Percentiles rank a stretch among this genome's conserved stretches.
phyloP scores from a whole-genome alignment of 441 rosid genomes.

The Arabidopsis lyrata region DNA sequence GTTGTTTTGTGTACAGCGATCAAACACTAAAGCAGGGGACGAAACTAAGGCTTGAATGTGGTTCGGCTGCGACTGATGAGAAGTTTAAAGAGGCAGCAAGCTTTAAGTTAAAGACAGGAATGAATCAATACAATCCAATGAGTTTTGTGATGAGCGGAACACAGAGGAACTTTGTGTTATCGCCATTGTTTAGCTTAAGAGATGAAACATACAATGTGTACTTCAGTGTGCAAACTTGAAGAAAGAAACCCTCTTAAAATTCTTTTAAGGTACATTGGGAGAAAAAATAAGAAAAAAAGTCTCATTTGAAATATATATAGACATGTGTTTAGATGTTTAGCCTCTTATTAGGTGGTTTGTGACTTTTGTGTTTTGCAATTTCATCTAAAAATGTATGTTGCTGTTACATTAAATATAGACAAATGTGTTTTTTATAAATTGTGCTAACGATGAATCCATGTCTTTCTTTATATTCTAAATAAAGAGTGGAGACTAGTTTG shows the following conservation, averaged over 20 bases:
- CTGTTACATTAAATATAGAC: slow-evolving; percentile 27
- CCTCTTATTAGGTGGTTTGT: slow-evolving; percentile 31
- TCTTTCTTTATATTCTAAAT: no score
- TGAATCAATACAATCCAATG: slow-evolving; percentile 65
- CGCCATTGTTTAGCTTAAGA: slow-evolving; percentile 68
- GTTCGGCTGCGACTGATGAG: slow-evolving; percentile 41
- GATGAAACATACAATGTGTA: slow-evolving; percentile 84
- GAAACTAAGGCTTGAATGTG: slow-evolving; percentile 60
- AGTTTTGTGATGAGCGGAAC: slow-evolving; percentile 76
- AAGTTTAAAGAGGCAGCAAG: slow-evolving; percentile 62
- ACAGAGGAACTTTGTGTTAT: slow-evolving; percentile 63
- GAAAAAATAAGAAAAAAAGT: slow-evolving; percentile 6
- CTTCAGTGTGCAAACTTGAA: slow-evolving; percentile 63
- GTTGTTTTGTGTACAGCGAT: slow-evolving; percentile 69
- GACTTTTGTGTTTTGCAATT: slow-evolving; percentile 12
- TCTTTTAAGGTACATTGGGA: slow-evolving; percentile 21
- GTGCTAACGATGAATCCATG: no score
- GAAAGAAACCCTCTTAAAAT: neutral
- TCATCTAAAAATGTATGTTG: slow-evolving; percentile 33
- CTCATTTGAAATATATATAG: neutral
- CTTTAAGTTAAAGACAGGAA: slow-evolving; percentile 59
- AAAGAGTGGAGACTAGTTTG: no score
- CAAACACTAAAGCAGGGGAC: slow-evolving; percentile 45
- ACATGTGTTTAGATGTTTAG: slow-evolving; percentile 26
- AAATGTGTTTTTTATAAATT: neutral